Evolutionary conservation across 1,284 basidiomycete species (phyloP), one percentile per base, ranked within the genome.

Genomic region (Blastosporella zonata): DNA sequence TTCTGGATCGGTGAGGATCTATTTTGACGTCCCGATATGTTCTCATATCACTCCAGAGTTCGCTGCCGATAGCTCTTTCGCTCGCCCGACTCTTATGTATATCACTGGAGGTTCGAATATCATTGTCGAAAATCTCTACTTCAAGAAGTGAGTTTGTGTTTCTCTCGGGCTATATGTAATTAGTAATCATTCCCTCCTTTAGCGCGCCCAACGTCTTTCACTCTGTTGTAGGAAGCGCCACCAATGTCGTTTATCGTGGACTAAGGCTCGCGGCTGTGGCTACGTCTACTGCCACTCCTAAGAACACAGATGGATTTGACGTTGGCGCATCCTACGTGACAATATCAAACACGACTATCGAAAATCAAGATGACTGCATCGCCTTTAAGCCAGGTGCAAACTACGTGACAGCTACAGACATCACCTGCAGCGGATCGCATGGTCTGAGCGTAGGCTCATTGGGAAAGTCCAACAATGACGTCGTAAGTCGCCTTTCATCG

Each of bases 301-400:
- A 64, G 40, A 66, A 66, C 42, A 66, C 63, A 2, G 64, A 66
- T 34, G 62, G 64, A 3, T 65, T 65, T 28, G 62, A 66, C 43
- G 54, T 65, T 27, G 60, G 64, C 12, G 34, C 56, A 2, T 62
- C 62, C 4, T 57, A 51, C 42, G 62, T 66, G 13, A 63, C 63
- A 5, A 56, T 65, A 23, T 47, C 50, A 10, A 59, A 64, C 46
- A 59, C 58, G 13, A 58, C 52, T 4, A 61, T 66, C 18, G 43
- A 45, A 5, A 66, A 66, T 47, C 63, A 66, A 52, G 60, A 66
- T 43, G 63, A 66, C 46, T 66, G 64, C 36, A 61, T 66, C 20
- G 64, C 61, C 2, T 59, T 66, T 52, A 65, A 66, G 47, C 49
- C 61, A 2, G 62, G 61, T 21, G 59, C 59, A 12, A 61, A 63